Percentiles rank a stretch among this genome's conserved stretches.
These are phyloP conservation scores for Brachypodium distachyon DNA, from an alignment of 202 grass and related monocot genomes.

Conservation along the genomic window DNA sequence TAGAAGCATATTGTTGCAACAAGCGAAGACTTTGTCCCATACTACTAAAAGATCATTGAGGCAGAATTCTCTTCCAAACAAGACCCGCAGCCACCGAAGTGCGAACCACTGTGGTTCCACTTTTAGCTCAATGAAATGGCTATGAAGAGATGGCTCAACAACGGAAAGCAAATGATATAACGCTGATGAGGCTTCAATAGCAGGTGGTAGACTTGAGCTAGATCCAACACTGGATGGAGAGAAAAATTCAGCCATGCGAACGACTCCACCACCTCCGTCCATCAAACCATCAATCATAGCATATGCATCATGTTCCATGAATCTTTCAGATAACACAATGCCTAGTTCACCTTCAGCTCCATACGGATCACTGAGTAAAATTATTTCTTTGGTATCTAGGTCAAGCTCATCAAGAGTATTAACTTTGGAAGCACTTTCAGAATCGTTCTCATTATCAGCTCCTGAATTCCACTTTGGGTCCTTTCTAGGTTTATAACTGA, in stretches of 20 bases:
- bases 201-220: conserved; percentile 57
- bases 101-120: conserved; percentile 98
- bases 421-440: conserved; percentile 31
- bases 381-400: conserved; percentile 61
- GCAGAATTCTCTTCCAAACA: conserved; percentile 91
- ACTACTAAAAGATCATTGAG: conserved; percentile 71
- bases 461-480: conserved; percentile 35
- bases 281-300: conserved; percentile 87
- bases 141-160: conserved; percentile 77
- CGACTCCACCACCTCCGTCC: conserved; percentile 46
- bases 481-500: conserved; percentile 62
- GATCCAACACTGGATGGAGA: conserved; percentile 45
- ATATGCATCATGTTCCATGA: conserved; percentile 99
- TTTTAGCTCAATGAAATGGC: conserved; percentile 79
- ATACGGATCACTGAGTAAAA: conserved; percentile 88
- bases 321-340: conserved; percentile 81
- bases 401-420: conserved; percentile 66
- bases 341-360: conserved; percentile 93
- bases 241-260: conserved; percentile 78
- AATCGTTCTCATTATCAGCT: conserved; percentile 29
- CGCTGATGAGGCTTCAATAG: conserved; percentile 91
- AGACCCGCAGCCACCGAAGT: conserved; percentile 87
- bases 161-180: conserved; percentile 82
- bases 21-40: conserved; percentile 84
- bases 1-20: conserved; percentile 47